A percentile compares a stretch with the other conserved stretches of the same genome.
phyloP scores from a whole-genome alignment of 768 basidiomycete genomes.

The Cyclocybe cylindracea region DNA sequence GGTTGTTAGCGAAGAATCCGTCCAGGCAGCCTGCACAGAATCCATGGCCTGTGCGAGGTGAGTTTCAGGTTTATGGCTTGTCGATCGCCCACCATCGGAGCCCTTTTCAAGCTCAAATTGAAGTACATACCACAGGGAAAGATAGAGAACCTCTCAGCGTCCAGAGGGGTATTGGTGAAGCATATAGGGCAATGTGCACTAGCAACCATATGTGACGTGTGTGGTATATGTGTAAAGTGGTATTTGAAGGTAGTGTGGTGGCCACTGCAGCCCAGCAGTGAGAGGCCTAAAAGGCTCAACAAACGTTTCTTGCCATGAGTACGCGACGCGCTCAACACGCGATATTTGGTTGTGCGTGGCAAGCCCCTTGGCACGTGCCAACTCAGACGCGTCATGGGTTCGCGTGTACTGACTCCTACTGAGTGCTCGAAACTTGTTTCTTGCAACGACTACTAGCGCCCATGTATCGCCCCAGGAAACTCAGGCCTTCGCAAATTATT shows the following conservation, averaged over 20 bases:
- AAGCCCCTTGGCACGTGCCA: background rate
- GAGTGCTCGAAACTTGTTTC: no score
- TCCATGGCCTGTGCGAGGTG: constrained; percentile 37
- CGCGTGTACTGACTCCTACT: no score
- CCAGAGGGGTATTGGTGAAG: constrained; percentile 20
- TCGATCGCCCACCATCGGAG: background rate
- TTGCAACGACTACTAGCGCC: no score
- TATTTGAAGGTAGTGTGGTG: background rate
- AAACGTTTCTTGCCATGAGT: constrained; percentile 9
- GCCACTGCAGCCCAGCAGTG: constrained; percentile 7
- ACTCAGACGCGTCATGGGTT: no score
- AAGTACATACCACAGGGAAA: constrained; percentile 35
- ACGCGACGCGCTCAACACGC: constrained; percentile 24
- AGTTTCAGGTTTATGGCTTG: background rate
- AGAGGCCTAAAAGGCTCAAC: constrained; percentile 14
- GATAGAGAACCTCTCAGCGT: constrained; percentile 25
- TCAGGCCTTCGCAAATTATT: no score
- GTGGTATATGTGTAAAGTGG: background rate
- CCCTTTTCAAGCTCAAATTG: background rate
- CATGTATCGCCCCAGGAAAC: no score
- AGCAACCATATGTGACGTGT: constrained; percentile 12
- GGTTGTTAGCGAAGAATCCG: constrained; percentile 17
- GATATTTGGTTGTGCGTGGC: constrained; percentile 17
- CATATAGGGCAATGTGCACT: constrained; percentile 28
- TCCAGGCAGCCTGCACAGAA: constrained; percentile 37